A percentile compares a stretch with the other conserved stretches of the same genome.
phyloP scores from a whole-genome alignment of 2,329 filamentous ascomycete species.

The Knufia petricola region DNA sequence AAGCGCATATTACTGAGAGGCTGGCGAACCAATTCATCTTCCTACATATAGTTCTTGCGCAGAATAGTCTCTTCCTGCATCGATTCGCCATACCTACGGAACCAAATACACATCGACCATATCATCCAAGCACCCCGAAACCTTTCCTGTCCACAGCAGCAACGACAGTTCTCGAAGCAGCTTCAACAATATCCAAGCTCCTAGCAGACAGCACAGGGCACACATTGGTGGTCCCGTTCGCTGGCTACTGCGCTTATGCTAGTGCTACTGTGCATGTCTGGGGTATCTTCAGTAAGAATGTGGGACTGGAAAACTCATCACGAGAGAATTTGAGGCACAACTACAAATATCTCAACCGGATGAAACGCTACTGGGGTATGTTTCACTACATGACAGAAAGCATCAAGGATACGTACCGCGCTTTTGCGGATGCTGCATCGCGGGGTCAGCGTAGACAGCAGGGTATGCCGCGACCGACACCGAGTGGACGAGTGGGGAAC shows the following conservation, averaged over 20 bases:
- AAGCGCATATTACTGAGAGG: slow-evolving; percentile 71
- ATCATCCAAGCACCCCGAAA: slow-evolving; percentile 56
- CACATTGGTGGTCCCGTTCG: slow-evolving; percentile 79
- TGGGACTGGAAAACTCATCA: slow-evolving; percentile 61
- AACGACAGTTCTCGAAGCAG: slow-evolving; percentile 68
- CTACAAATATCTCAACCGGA: slow-evolving; percentile 80
- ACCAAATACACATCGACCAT: slow-evolving; percentile 30
- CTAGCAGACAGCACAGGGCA: slow-evolving; percentile 72
- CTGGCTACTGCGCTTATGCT: slow-evolving; percentile 87
- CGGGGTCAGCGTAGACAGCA: slow-evolving; percentile 44
- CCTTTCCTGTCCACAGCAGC: slow-evolving; percentile 68
- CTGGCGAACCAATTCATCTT: slow-evolving; percentile 89
- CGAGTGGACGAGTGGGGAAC: background rate
- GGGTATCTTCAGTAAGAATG: slow-evolving; percentile 79
- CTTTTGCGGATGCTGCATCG: slow-evolving; percentile 70
- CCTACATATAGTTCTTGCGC: slow-evolving; percentile 79
- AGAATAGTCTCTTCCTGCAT: slow-evolving; percentile 83
- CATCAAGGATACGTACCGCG: slow-evolving; percentile 76
- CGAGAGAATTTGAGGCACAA: slow-evolving; percentile 81
- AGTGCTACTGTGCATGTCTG: slow-evolving; percentile 92
- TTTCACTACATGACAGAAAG: slow-evolving; percentile 95
- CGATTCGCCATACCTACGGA: slow-evolving; percentile 69
- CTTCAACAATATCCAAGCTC: slow-evolving; percentile 75
- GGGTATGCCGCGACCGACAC: slow-evolving; percentile 7
- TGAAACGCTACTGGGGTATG: slow-evolving; percentile 98